Conservation (phyloP, 768 basidiomycete genomes). For the Polyporus arcularius region DNA sequence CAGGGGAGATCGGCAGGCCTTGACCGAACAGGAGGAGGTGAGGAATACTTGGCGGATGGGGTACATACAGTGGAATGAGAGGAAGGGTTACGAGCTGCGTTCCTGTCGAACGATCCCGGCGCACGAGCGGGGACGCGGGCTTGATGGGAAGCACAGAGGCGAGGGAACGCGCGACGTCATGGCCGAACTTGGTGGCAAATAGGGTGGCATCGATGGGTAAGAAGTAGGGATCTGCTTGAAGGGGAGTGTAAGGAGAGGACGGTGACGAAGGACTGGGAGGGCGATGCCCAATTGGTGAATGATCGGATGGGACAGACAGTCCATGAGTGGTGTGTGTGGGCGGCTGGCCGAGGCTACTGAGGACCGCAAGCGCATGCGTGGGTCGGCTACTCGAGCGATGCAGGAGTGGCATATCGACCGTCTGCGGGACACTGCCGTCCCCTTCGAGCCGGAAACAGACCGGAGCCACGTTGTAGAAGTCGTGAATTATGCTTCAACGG, state of each 20-base stretch:
- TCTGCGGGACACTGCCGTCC: slow-evolving; percentile 38
- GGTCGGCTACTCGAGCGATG: slow-evolving; percentile 49
- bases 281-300: background rate
- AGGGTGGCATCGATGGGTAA: slow-evolving; percentile 54
- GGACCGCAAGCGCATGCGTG: slow-evolving; percentile 58
- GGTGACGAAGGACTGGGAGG: background rate
- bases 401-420: slow-evolving; percentile 49
- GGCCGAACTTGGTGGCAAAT: slow-evolving; percentile 42
- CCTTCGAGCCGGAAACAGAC: slow-evolving; percentile 20
- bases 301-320: background rate
- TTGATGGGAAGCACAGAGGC: background rate
- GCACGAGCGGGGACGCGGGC: slow-evolving; percentile 28
- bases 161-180: slow-evolving; percentile 36
- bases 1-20: slow-evolving; percentile 42
- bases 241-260: slow-evolving; percentile 33
- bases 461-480: slow-evolving; percentile 36
- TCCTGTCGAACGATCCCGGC: slow-evolving; percentile 28
- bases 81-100: slow-evolving; percentile 49
- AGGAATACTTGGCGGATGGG: slow-evolving; percentile 55
- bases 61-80: slow-evolving; percentile 48
- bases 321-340: slow-evolving; percentile 15
- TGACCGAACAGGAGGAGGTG: slow-evolving; percentile 62
- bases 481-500: slow-evolving; percentile 31
- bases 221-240: slow-evolving; percentile 23
- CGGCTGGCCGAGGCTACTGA: slow-evolving; percentile 29